Evolutionary conservation across 2,329 filamentous ascomycete species (phyloP).

Genomic region (Penicillium sp.): DNA sequence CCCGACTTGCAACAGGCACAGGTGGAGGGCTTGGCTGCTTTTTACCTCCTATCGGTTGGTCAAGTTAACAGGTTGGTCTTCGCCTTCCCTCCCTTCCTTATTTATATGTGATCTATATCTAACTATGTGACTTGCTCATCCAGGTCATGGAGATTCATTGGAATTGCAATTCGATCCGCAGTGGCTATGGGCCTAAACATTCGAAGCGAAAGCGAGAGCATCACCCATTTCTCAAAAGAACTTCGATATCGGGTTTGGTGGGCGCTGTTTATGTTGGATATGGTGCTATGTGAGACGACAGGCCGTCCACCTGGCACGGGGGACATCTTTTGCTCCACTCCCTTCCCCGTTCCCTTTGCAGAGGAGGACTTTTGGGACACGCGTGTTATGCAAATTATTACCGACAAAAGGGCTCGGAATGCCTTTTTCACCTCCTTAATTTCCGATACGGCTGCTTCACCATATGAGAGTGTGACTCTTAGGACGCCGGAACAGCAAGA

Average conservation of each 20-base stretch:
- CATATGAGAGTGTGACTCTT: slow-evolving; percentile 6
- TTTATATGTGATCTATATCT: neutral
- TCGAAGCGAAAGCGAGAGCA: slow-evolving; percentile 31
- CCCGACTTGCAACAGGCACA: slow-evolving; percentile 40
- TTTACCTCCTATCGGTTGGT: slow-evolving; percentile 34
- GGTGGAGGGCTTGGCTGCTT: slow-evolving; percentile 34
- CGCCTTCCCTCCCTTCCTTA: neutral
- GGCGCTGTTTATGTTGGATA: slow-evolving; percentile 37
- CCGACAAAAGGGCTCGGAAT: slow-evolving; percentile 27
- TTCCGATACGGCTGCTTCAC: neutral
- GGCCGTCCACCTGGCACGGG: slow-evolving; percentile 35
- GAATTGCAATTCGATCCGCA: slow-evolving; percentile 36
- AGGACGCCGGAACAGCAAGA: slow-evolving; percentile 10
- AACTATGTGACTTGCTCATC: neutral
- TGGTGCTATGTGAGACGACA: slow-evolving; percentile 35
- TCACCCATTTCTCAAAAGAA: slow-evolving; percentile 34
- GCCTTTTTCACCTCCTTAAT: slow-evolving; percentile 22
- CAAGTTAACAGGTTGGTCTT: slow-evolving; percentile 37
- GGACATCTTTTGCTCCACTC: slow-evolving; percentile 36
- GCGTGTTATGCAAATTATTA: slow-evolving; percentile 28
- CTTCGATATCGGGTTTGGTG: slow-evolving; percentile 40
- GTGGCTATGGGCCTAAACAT: slow-evolving; percentile 38
- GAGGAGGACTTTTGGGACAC: slow-evolving; percentile 33
- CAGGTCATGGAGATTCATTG: slow-evolving; percentile 38
- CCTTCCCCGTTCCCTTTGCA: slow-evolving; percentile 33